Percentiles rank a stretch among this genome's conserved stretches.
Evolutionary conservation across 345 rosid species (phyloP).

Genomic region (Heritiera fomes): DNA sequence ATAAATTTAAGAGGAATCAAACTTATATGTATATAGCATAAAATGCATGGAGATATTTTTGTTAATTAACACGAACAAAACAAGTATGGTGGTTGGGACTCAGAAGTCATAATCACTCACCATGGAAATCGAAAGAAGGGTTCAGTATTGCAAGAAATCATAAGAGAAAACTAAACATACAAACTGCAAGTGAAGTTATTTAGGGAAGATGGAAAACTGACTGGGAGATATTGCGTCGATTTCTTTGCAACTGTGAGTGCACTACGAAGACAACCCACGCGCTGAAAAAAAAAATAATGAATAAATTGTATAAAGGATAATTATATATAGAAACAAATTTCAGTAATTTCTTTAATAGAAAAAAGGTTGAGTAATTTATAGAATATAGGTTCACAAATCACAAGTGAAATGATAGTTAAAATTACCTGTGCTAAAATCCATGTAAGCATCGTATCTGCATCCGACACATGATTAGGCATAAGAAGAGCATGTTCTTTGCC

Average conservation of each 20-base stretch:
- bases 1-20: too few species aligned
- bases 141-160: too few species aligned
- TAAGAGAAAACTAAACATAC: too few species aligned
- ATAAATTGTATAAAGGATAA: neutral
- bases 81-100: too few species aligned
- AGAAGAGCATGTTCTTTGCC: constrained; percentile 16
- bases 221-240: neutral
- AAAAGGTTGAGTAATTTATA: neutral
- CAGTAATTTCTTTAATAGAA: neutral
- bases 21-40: too few species aligned
- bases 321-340: neutral
- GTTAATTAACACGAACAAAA: too few species aligned
- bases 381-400: neutral
- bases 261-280: constrained; percentile 5
- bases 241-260: constrained; percentile 6
- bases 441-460: neutral
- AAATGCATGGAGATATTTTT: too few species aligned
- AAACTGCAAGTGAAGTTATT: neutral
- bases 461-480: constrained; percentile 16
- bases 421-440: constrained; percentile 6
- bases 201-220: neutral
- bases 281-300: neutral
- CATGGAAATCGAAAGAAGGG: too few species aligned
- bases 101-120: too few species aligned
- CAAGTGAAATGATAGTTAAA: neutral